Evolutionary conservation across 169 alveolate genomes (phyloP).

Genomic region (Eimeria acervulina): DNA sequence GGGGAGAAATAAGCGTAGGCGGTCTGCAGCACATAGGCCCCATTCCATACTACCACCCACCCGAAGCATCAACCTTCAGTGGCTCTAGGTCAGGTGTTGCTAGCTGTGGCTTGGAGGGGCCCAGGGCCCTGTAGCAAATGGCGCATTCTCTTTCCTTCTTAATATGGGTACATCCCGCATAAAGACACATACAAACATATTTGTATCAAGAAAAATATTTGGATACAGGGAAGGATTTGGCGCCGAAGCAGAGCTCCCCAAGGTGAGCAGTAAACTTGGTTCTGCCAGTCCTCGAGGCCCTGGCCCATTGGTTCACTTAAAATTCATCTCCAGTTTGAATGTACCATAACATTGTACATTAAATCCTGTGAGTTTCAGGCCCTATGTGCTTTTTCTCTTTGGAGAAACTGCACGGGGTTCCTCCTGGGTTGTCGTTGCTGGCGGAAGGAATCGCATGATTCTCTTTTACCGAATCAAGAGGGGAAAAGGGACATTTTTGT

Average conservation of each 20-base stretch:
- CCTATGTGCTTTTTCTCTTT: not conserved
- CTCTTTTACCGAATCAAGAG: not conserved
- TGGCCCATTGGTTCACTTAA: not conserved
- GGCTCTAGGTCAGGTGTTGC: constrained; percentile 76
- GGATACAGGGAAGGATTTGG: not conserved
- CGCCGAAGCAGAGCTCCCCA: constrained; percentile 19
- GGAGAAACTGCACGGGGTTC: not conserved
- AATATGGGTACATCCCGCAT: not conserved
- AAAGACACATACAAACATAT: not conserved
- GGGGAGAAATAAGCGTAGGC: not conserved
- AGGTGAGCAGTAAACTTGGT: not conserved
- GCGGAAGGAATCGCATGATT: not conserved
- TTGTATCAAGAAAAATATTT: not conserved
- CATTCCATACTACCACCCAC: constrained; percentile 46
- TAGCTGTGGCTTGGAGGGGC: constrained; percentile 80
- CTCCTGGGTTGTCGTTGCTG: not conserved
- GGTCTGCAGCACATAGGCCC: not conserved
- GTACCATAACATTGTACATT: not conserved
- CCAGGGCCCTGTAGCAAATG: constrained; percentile 70
- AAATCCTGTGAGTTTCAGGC: not conserved
- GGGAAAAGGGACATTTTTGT: not conserved
- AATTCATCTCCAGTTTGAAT: not conserved
- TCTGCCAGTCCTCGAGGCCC: constrained; percentile 48
- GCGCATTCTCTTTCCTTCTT: constrained; percentile 18
- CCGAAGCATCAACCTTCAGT: constrained; percentile 55